A percentile compares a stretch with the other conserved stretches of the same genome.
phyloP scores from a whole-genome alignment of 192 early-diverging fungal species.

The Kappamyces sp. region DNA sequence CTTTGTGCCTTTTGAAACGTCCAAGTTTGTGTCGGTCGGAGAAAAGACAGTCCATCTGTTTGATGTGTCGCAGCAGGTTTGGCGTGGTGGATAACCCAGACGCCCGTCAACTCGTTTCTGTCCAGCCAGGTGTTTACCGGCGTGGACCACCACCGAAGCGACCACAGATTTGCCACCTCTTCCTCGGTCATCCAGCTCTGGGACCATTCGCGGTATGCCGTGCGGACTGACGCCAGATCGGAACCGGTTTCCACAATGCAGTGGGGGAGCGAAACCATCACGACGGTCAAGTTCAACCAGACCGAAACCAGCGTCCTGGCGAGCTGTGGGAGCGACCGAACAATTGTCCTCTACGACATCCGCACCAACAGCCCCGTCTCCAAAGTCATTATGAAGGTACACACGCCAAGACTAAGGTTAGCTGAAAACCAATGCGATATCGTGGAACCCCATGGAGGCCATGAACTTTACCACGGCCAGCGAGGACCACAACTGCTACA shows the following conservation, averaged over 20 bases:
- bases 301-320: slow-evolving; percentile 91
- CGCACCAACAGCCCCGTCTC: slow-evolving; percentile 79
- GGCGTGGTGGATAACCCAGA: not conserved
- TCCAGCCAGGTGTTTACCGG: slow-evolving; percentile 75
- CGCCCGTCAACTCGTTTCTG: slow-evolving; percentile 69
- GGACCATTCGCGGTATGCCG: slow-evolving; percentile 62
- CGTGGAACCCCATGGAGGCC: slow-evolving; percentile 99
- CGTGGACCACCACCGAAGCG: slow-evolving; percentile 83
- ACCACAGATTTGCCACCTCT: slow-evolving; percentile 83
- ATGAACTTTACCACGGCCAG: slow-evolving; percentile 91
- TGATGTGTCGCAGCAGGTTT: slow-evolving; percentile 48
- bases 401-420: slow-evolving; percentile 15
- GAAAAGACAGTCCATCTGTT: slow-evolving; percentile 91
- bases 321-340: slow-evolving; percentile 88
- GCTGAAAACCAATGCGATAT: slow-evolving; percentile 82
- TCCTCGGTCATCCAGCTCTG: slow-evolving; percentile 84
- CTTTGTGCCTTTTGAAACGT: slow-evolving; percentile 51
- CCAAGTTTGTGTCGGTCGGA: slow-evolving; percentile 83
- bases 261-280: slow-evolving; percentile 95
- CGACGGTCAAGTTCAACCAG: slow-evolving; percentile 94
- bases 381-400: slow-evolving; percentile 71
- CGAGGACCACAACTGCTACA: slow-evolving; percentile 97
- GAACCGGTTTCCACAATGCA: slow-evolving; percentile 76
- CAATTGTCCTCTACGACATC: slow-evolving; percentile 91
- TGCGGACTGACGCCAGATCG: slow-evolving; percentile 34